Evolutionary conservation across 768 basidiomycete genomes (phyloP), one percentile per base, ranked within the genome.

Genomic region (Suillus variegatus): DNA sequence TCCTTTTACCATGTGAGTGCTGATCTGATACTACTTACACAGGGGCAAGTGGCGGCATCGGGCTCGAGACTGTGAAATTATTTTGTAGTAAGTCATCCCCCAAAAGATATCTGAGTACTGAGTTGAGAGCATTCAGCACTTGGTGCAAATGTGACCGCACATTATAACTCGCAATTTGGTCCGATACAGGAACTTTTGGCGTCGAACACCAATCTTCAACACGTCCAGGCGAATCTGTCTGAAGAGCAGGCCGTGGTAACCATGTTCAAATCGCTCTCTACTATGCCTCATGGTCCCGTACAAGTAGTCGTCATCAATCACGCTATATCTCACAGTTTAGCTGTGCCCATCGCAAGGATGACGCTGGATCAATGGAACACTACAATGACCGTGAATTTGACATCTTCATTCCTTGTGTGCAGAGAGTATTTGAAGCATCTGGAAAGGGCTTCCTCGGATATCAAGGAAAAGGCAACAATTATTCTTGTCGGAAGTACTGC

Each of bases 41-140:
- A 88, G 91, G 91, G 58, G 90, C 90, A 2, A 90, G 87, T 68
- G 90, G 91, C 4, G 91, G 89, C 1, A 92, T 93, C 43, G 91
- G 91, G 10, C 78, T 90, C 0, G 87, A 85, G 69, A 89, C 87
- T 4, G 80, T 81, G 18, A 79, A 79, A 14, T 71, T 84, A 0
- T 92, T 87, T 71, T 80, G 88, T 40, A 80, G 89, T 87, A 65
- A 72, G 80, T 77, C 36, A 49, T 44, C 6, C 16, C 40, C 20
- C 35, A 18, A 49, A 40, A 40, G 60, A 25, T 32, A 32, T 32
- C 32, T 8, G 14, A 28, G 28, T 49, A n/a, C 44, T 32, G 28
- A 32, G 22, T n/a, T 46, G 28, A 40, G 46, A 49, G 25, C 25
- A 13, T 32, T 54, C 72, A 92, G 91, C 87, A 51, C 88, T 89